Conservation (phyloP, 2,329 filamentous ascomycete genomes). For the Penicillium sp. region DNA sequence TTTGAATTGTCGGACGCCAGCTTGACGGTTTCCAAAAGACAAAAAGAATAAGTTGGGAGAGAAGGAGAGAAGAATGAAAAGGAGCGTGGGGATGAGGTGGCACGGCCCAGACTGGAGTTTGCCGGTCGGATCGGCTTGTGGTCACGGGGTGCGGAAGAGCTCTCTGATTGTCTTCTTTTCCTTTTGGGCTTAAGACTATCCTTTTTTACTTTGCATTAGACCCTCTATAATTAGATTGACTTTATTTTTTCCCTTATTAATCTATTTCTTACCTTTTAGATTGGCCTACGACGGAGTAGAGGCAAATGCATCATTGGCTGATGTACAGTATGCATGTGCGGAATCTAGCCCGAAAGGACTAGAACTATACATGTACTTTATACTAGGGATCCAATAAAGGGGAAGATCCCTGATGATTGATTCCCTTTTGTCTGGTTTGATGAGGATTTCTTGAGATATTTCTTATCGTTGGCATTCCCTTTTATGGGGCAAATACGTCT, state of each 20-base stretch:
- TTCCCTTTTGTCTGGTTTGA: neutral
- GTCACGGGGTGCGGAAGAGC: constrained; percentile 16
- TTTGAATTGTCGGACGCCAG: constrained; percentile 60
- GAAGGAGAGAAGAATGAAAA: constrained; percentile 19
- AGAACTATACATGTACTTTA: neutral
- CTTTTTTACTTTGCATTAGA: neutral
- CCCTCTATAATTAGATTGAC: constrained; percentile 1
- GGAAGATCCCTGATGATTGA: neutral
- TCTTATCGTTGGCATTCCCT: neutral
- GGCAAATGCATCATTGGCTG: neutral
- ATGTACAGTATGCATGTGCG: constrained; percentile 3
- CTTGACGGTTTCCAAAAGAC: constrained; percentile 11
- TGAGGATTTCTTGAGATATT: neutral
- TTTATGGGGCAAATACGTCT: neutral
- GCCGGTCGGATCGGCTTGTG: constrained; percentile 17
- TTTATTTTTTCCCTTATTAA: neutral
- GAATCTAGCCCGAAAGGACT: constrained; percentile 4
- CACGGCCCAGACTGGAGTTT: constrained; percentile 19
- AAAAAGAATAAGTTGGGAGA: constrained; percentile 14
- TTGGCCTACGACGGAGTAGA: neutral
- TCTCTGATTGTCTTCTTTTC: constrained; percentile 6
- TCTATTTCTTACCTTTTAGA: neutral
- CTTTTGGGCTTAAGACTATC: neutral
- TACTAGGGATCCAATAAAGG: neutral
- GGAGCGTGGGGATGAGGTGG: constrained; percentile 25